Percentiles rank a stretch among this genome's conserved stretches.
These are phyloP conservation scores for Diaporthe longicolla DNA, from an alignment of 2,329 filamentous ascomycete species.

Conservation along the genomic window DNA sequence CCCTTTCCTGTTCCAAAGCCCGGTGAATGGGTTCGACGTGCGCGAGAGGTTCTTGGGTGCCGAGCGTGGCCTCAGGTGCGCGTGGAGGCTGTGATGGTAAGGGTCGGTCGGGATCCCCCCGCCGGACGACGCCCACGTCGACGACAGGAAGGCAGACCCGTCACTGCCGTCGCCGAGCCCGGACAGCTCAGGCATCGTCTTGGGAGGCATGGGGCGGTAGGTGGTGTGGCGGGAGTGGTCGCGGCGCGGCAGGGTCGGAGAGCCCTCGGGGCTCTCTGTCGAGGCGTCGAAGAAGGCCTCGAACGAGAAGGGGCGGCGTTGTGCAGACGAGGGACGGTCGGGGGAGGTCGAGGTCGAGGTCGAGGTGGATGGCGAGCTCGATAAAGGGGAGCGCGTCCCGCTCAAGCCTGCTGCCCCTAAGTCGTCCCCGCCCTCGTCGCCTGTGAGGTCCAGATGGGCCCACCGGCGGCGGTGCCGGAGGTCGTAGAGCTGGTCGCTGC, in stretches of 20 bases:
- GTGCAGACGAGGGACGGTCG: background rate
- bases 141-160: constrained; percentile 24
- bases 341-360: background rate
- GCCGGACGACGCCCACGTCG: constrained; percentile 15
- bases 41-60: constrained; percentile 37
- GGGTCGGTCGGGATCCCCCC: background rate
- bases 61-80: constrained; percentile 41
- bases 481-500: constrained; percentile 9
- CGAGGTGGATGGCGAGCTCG: constrained; percentile 10
- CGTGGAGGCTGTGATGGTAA: background rate
- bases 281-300: constrained; percentile 29
- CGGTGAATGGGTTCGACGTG: constrained; percentile 35
- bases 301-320: constrained; percentile 6
- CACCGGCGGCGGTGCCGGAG: constrained; percentile 33
- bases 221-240: background rate
- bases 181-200: constrained; percentile 34
- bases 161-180: constrained; percentile 1
- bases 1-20: constrained; percentile 36
- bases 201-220: constrained; percentile 13
- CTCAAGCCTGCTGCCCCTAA: constrained; percentile 27
- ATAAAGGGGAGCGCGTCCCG: constrained; percentile 17
- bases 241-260: constrained; percentile 25
- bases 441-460: constrained; percentile 22
- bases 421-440: constrained; percentile 25
- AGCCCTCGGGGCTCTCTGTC: constrained; percentile 35